Evolutionary conservation across 2,329 filamentous ascomycete species (phyloP).

Genomic region (Penicillium sp.): DNA sequence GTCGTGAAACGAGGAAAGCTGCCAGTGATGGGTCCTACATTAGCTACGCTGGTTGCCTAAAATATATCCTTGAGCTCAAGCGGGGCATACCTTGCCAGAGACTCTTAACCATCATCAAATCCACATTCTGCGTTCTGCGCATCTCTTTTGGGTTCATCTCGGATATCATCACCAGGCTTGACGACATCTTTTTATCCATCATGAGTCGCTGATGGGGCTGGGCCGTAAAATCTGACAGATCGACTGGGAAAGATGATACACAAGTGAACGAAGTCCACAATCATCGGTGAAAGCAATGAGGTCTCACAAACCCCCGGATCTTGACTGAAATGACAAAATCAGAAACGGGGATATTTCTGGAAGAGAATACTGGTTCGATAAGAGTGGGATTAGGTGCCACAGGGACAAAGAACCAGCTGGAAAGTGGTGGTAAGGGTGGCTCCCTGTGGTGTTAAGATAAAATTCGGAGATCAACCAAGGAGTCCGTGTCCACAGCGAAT

Average conservation of each 20-base stretch:
- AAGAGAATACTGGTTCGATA: not conserved
- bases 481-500: no score
- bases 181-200: constrained; percentile 46
- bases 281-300: not conserved
- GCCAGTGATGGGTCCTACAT: not conserved
- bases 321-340: not conserved
- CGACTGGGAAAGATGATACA: not conserved
- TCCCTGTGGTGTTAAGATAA: no score
- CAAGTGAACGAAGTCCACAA: not conserved
- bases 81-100: constrained; percentile 54
- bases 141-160: constrained; percentile 42
- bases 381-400: not conserved
- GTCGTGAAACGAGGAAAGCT: constrained; percentile 54
- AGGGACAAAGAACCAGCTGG: not conserved
- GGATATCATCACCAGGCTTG: constrained; percentile 48
- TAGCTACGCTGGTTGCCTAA: not conserved
- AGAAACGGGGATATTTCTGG: not conserved
- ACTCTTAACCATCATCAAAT: constrained; percentile 46
- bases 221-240: not conserved
- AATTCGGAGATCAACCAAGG: no score
- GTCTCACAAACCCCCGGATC: not conserved
- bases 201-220: not conserved
- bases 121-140: constrained; percentile 40
- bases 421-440: no score
- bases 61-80: constrained; percentile 3